These are phyloP conservation scores for Pichia sp. DNA, from an alignment of 1,139 yeast genomes.

Conservation along the genomic window DNA sequence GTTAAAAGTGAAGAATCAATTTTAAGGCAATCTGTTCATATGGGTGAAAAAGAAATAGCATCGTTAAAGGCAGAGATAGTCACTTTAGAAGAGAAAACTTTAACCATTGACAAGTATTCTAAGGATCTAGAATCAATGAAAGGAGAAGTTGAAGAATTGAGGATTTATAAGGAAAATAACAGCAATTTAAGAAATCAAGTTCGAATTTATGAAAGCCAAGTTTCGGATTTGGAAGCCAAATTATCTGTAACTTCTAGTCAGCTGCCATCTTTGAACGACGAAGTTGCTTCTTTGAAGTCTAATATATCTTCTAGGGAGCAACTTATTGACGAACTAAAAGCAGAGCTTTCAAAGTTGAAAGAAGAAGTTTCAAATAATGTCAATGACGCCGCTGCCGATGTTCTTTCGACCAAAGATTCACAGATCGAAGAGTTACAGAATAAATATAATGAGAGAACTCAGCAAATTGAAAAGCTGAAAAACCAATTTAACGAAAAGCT, in stretches of 20 bases:
- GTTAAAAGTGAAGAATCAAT: slow-evolving; percentile 41
- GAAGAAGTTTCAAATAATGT: slow-evolving; percentile 11
- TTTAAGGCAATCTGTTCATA: slow-evolving; percentile 35
- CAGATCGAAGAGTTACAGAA: slow-evolving; percentile 6
- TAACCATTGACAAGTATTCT: slow-evolving; percentile 33
- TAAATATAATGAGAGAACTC: slow-evolving; percentile 10
- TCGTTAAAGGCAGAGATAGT: slow-evolving; percentile 37
- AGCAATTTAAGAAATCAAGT: slow-evolving; percentile 53
- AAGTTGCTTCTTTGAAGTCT: slow-evolving; percentile 29
- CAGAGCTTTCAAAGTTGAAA: slow-evolving; percentile 24
- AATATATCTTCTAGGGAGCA: slow-evolving; percentile 35
- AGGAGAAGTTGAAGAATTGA: slow-evolving; percentile 60
- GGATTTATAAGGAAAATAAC: slow-evolving; percentile 68
- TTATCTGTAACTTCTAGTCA: slow-evolving; percentile 22
- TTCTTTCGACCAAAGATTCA: neutral
- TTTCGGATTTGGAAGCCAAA: slow-evolving; percentile 28
- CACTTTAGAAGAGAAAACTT: slow-evolving; percentile 29
- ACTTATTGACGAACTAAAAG: slow-evolving; percentile 26
- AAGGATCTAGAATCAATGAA: slow-evolving; percentile 46
- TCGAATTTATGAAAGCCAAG: slow-evolving; percentile 24
- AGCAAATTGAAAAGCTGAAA: slow-evolving; percentile 19
- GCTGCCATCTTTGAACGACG: slow-evolving; percentile 27
- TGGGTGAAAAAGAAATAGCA: slow-evolving; percentile 36
- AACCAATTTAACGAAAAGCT: slow-evolving; percentile 23
- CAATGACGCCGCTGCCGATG: neutral